Percentiles rank a stretch among this genome's conserved stretches.
These are phyloP conservation scores for Plasmopara muralis DNA, from an alignment of 352 stramenopile species.

Conservation along the genomic window DNA sequence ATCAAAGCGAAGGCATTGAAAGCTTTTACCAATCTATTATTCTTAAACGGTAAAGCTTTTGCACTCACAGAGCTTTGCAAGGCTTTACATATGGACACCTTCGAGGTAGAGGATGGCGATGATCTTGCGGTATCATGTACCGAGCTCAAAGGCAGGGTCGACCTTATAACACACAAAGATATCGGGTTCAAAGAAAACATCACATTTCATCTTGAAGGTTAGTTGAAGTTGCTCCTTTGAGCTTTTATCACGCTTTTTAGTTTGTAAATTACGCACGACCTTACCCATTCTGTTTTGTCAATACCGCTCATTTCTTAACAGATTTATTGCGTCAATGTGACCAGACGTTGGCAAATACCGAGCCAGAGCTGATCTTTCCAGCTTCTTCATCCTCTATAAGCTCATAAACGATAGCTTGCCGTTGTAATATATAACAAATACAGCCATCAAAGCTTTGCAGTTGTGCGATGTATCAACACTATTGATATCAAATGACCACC, in stretches of 20 bases:
- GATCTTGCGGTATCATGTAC: neutral
- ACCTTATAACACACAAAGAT: constrained; percentile 3
- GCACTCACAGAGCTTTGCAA: constrained; percentile 28
- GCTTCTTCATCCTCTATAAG: constrained; percentile 3
- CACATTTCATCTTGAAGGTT: constrained; percentile 21
- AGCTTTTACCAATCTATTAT: constrained; percentile 38
- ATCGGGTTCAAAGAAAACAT: constrained; percentile 20
- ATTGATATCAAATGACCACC: constrained; percentile 5
- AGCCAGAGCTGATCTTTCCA: constrained; percentile 15
- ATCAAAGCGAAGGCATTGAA: constrained; percentile 9
- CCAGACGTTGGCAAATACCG: constrained; percentile 7
- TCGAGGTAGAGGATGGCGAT: constrained; percentile 1
- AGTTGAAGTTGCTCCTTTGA: neutral
- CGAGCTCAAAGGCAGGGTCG: neutral
- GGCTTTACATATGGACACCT: constrained; percentile 8
- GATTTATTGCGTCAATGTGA: constrained; percentile 24
- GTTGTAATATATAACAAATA: constrained; percentile 7
- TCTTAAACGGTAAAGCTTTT: constrained; percentile 49
- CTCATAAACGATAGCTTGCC: constrained; percentile 1
- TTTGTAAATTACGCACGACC: neutral
- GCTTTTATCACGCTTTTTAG: no score
- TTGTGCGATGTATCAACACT: constrained; percentile 18
- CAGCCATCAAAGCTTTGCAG: constrained; percentile 2
- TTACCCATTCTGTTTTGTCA: neutral
- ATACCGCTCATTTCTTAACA: constrained; percentile 1